Base-by-base conservation (phyloP, 1,284 basidiomycete genomes). In the Mycosarcoma mackinlayi region DNA sequence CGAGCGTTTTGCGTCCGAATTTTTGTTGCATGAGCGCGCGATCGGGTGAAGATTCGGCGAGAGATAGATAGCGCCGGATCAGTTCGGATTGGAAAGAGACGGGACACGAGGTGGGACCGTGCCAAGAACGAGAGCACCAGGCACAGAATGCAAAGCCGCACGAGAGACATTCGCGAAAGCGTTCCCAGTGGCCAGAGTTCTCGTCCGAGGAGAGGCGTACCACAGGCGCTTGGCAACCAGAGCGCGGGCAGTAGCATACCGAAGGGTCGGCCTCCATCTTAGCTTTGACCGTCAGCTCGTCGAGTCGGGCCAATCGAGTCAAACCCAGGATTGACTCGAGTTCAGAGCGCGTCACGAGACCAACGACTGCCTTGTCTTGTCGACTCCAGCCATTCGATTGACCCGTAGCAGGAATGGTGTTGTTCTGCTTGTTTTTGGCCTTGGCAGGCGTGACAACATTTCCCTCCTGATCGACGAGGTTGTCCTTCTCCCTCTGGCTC, bases 131-230 rank as follows among this genome's bases (percentile, higher is more conserved):
- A 8, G 54, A 61, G 39, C 73, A 75, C 68, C 67, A 75, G 0
- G 68, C 60, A 30, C 73, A 75, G 33, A 75, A 75, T 13, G 61
- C 57, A 19, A 68, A 63, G 8, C 68, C 64, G 47, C 73, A 75
- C 16, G 47, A 51, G 9, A 55, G 57, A 28, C 73, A 75, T 39
- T 71, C 60, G 5, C 73, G 68, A 34, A 75, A 65, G 8, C 68
- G 56, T 34, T 75, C 73, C 60, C 68, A 65, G 35, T 67, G 59
- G 8, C 73, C 73, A 0, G 66, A 69, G 23, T 59, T 59, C 19
- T 67, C 68, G 48, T 75, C 73, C 13, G 57, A 59, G 19, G 57
- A 38, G 8, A 57, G 46, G 14, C 73, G 57, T 3, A 71, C 51
- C 1, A 71, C 73, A 6, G 68, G 25, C 0, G 60, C 63, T 41